Conservation (phyloP, 176 grass and related monocot genomes). For the Olyra latifolia region DNA sequence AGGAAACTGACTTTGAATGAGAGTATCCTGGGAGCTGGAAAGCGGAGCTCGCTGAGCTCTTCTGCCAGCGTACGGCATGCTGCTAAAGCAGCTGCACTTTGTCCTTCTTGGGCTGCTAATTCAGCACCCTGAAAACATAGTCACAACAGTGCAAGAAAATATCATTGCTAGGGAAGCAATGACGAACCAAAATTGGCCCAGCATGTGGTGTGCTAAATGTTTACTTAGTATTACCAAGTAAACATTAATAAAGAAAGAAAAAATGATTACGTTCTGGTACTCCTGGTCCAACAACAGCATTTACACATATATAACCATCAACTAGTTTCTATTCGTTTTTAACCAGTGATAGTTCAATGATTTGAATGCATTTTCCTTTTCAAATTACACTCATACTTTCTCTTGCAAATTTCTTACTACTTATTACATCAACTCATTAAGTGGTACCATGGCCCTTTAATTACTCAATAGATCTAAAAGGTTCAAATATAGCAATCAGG, state of each 20-base stretch:
- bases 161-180: slow-evolving; percentile 15
- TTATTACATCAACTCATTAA: not conserved
- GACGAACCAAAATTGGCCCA: not conserved
- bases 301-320: not conserved
- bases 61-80: slow-evolving; percentile 93
- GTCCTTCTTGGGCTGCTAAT: slow-evolving; percentile 90
- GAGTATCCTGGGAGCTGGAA: slow-evolving; percentile 96
- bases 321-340: not conserved
- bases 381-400: not conserved
- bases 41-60: slow-evolving; percentile 82
- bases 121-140: slow-evolving; percentile 73
- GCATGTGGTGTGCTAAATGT: not conserved
- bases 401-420: not conserved
- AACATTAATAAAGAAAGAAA: not conserved
- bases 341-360: not conserved
- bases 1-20: slow-evolving; percentile 82
- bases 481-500: slow-evolving; percentile 18
- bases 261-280: not conserved
- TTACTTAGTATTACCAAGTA: not conserved
- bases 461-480: not conserved
- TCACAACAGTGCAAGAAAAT: not conserved
- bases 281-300: slow-evolving; percentile 26
- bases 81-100: slow-evolving; percentile 85
- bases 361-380: not conserved
- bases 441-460: not conserved